A percentile compares a stretch with the other conserved stretches of the same genome.
Evolutionary conservation across 176 grass and related monocot genomes (phyloP).

Genomic region (Carex cristatella): DNA sequence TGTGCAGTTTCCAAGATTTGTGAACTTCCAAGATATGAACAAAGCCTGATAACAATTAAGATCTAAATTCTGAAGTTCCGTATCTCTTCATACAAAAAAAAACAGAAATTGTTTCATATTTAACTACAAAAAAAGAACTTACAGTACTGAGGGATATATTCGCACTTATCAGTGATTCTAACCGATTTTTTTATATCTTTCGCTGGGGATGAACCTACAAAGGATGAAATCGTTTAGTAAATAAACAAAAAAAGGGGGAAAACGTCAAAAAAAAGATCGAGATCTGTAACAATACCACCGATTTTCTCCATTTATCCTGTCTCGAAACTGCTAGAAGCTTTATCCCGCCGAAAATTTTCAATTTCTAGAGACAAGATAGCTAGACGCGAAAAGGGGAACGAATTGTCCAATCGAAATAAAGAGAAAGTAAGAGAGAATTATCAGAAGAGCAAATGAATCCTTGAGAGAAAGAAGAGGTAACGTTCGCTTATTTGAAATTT

Average conservation of each 20-base stretch:
- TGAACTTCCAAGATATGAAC: not conserved
- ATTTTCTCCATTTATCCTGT: not conserved
- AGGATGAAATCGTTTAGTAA: not conserved
- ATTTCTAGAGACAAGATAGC: not conserved
- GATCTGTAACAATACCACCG: not conserved
- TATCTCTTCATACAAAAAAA: not conserved
- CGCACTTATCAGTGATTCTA: constrained; percentile 9
- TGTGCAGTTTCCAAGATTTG: not conserved
- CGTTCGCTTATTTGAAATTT: constrained; percentile 4
- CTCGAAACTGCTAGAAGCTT: not conserved
- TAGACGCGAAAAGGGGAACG: not conserved
- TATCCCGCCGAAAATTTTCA: not conserved
- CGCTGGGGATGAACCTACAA: not conserved
- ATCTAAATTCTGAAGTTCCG: not conserved
- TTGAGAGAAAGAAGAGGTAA: not conserved
- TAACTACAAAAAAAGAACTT: not conserved
- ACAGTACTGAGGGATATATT: constrained; percentile 18
- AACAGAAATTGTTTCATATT: not conserved
- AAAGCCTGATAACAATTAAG: not conserved
- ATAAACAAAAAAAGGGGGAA: not conserved
- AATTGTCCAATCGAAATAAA: not conserved
- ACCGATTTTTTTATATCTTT: constrained; percentile 13
- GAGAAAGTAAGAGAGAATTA: not conserved
- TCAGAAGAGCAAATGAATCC: not conserved
- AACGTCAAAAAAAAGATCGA: not conserved